These are phyloP conservation scores for Xerocomus potaroensis DNA, from an alignment of 768 basidiomycete species.

Conservation along the genomic window DNA sequence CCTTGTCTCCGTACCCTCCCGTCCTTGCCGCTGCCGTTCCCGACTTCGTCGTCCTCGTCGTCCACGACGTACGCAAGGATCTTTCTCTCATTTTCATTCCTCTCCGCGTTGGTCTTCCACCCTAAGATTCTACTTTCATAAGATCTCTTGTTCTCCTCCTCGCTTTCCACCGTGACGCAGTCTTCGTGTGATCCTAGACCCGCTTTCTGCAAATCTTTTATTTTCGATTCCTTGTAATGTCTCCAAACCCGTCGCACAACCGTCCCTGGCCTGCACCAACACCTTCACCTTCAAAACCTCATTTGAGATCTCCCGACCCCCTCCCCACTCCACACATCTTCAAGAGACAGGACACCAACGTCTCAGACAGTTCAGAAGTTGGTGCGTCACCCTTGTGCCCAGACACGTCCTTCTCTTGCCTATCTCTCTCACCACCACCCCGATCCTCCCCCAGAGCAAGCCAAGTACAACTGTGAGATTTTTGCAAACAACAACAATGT, in stretches of 20 bases:
- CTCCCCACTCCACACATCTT: slow-evolving; percentile 4
- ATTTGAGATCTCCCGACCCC: slow-evolving; percentile 27
- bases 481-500: slow-evolving; percentile 65
- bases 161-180: slow-evolving; percentile 20
- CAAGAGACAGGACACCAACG: slow-evolving; percentile 23
- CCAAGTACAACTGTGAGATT: slow-evolving; percentile 47
- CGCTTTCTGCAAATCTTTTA: slow-evolving; percentile 9
- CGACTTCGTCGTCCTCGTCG: slow-evolving; percentile 23
- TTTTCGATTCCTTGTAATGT: slow-evolving; percentile 33
- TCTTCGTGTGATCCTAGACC: slow-evolving; percentile 24
- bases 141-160: slow-evolving; percentile 21
- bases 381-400: slow-evolving; percentile 21
- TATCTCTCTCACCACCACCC: slow-evolving; percentile 7
- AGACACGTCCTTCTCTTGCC: slow-evolving; percentile 5
- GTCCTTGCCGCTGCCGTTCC: slow-evolving; percentile 20
- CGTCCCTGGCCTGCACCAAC: slow-evolving; percentile 47
- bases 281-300: slow-evolving; percentile 25
- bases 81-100: slow-evolving; percentile 23
- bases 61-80: slow-evolving; percentile 17
- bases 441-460: slow-evolving; percentile 28
- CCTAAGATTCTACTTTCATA: slow-evolving; percentile 20
- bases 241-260: slow-evolving; percentile 29
- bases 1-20: slow-evolving; percentile 25
- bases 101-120: slow-evolving; percentile 24
- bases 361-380: slow-evolving; percentile 24